A percentile compares a stretch with the other conserved stretches of the same genome.
These are phyloP conservation scores for Mortierella sp. DNA, from an alignment of 371 early-diverging fungal species.

Conservation along the genomic window DNA sequence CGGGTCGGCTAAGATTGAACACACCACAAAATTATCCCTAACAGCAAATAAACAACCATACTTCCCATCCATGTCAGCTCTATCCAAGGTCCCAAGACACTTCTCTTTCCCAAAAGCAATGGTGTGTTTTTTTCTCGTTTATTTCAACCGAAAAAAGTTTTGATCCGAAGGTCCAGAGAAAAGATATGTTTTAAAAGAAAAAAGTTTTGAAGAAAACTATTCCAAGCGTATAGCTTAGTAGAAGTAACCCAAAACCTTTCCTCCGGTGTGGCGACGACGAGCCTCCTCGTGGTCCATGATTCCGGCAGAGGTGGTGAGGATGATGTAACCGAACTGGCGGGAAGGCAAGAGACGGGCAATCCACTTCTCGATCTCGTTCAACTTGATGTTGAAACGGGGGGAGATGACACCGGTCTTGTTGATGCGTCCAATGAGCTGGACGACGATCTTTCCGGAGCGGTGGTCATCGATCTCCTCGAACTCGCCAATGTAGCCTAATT, in stretches of 20 bases:
- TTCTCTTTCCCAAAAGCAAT: not conserved
- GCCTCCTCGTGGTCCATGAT: slow-evolving; percentile 99
- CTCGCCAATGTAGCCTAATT: slow-evolving; percentile 98
- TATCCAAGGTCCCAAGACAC: too few species aligned
- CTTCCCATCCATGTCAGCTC: not conserved
- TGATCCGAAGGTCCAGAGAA: slow-evolving; percentile 8
- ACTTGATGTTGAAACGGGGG: slow-evolving; percentile 99
- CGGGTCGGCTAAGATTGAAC: not conserved
- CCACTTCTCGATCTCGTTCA: slow-evolving; percentile 97
- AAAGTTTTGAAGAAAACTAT: not conserved
- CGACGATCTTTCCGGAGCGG: slow-evolving; percentile 99
- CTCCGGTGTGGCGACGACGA: slow-evolving; percentile 98
- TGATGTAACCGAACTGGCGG: slow-evolving; percentile 99
- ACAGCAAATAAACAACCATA: not conserved
- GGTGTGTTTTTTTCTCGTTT: slow-evolving; percentile 4
- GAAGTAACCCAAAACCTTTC: slow-evolving; percentile 97
- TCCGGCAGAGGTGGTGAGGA: slow-evolving; percentile 98
- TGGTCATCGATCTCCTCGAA: slow-evolving; percentile 99
- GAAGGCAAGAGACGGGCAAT: slow-evolving; percentile 98
- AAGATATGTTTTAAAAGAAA: not conserved
- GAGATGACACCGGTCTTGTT: slow-evolving; percentile 99
- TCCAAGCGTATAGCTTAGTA: slow-evolving; percentile 60
- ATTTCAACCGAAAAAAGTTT: slow-evolving; percentile 9
- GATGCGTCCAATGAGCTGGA: slow-evolving; percentile 99
- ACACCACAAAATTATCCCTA: not conserved